phyloP scores from a whole-genome alignment of 73 alveolate genomes.

The Chromera velia region DNA sequence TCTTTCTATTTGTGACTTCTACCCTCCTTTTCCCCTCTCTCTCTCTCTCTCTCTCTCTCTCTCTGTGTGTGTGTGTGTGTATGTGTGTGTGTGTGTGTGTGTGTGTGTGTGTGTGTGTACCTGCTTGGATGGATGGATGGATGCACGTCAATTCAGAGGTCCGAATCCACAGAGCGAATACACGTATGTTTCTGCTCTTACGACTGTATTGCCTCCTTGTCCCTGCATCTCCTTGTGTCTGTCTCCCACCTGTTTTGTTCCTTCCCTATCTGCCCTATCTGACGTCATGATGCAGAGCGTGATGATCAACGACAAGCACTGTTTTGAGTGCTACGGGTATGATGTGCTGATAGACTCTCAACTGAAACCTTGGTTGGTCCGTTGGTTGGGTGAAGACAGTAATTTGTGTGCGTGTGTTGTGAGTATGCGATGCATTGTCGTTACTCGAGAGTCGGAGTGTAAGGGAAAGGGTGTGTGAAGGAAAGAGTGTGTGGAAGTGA shows the following conservation, averaged over 20 bases:
- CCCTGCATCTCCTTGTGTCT: background rate
- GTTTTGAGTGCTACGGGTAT: conserved; percentile 97
- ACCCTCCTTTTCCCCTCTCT: too few relatives aligned
- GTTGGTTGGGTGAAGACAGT: background rate
- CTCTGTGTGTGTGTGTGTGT: too few relatives aligned
- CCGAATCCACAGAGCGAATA: too few relatives aligned
- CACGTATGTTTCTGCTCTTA: conserved; percentile 41
- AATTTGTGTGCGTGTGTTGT: too few relatives aligned
- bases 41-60: too few relatives aligned
- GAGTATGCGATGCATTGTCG: background rate
- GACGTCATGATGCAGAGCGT: conserved; percentile 66
- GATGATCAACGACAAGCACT: conserved; percentile 94
- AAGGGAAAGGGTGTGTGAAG: background rate
- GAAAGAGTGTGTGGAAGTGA: background rate
- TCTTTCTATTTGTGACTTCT: too few relatives aligned
- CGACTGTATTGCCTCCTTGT: conserved; percentile 17
- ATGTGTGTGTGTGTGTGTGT: too few relatives aligned
- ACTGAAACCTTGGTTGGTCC: conserved; percentile 71
- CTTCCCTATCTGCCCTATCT: too few relatives aligned
- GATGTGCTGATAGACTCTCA: conserved; percentile 85
- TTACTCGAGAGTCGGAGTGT: background rate
- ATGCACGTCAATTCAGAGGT: too few relatives aligned
- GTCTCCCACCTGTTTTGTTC: too few relatives aligned
- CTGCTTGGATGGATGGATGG: too few relatives aligned
- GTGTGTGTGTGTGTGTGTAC: too few relatives aligned